phyloP scores from a whole-genome alignment of 148 eudicot genomes.

The Chenopodium formosanum region DNA sequence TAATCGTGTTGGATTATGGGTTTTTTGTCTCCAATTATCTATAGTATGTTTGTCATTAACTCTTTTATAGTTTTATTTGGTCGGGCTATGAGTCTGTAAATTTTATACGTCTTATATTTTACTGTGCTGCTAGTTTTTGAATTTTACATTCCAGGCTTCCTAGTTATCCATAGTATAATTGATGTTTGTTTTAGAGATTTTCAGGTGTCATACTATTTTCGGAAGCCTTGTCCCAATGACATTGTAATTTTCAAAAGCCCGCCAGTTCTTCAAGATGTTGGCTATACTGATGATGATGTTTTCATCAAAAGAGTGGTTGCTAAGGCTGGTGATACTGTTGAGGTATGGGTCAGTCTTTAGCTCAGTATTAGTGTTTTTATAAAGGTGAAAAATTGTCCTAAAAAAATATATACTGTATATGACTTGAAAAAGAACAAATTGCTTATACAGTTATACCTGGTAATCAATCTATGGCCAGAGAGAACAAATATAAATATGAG shows the following conservation, averaged over 20 bases:
- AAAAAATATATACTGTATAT: too few relatives aligned
- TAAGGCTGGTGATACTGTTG: conserved; percentile 86
- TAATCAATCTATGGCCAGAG: too few relatives aligned
- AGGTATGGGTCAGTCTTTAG: conserved; percentile 64
- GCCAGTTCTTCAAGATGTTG: conserved; percentile 85
- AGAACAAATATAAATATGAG: neutral
- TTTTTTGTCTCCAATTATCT: neutral
- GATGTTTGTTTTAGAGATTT: conserved; percentile 33
- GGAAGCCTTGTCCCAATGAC: conserved; percentile 94
- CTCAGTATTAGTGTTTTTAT: neutral
- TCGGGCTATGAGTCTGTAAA: too few relatives aligned
- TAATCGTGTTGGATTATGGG: neutral
- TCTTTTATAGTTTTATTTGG: neutral
- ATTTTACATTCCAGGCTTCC: neutral
- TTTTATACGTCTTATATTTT: too few relatives aligned
- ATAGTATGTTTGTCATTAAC: neutral
- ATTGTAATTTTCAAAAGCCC: conserved; percentile 92
- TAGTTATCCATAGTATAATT: conserved; percentile 13
- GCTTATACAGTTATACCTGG: neutral
- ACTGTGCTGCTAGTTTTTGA: neutral
- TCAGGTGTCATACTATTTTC: conserved; percentile 86
- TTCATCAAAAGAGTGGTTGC: conserved; percentile 90
- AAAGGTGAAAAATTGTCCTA: neutral
- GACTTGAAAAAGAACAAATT: neutral
- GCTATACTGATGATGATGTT: conserved; percentile 87